Base-by-base conservation (phyloP, 2,329 filamentous ascomycete genomes). In the Penicillium sp. region DNA sequence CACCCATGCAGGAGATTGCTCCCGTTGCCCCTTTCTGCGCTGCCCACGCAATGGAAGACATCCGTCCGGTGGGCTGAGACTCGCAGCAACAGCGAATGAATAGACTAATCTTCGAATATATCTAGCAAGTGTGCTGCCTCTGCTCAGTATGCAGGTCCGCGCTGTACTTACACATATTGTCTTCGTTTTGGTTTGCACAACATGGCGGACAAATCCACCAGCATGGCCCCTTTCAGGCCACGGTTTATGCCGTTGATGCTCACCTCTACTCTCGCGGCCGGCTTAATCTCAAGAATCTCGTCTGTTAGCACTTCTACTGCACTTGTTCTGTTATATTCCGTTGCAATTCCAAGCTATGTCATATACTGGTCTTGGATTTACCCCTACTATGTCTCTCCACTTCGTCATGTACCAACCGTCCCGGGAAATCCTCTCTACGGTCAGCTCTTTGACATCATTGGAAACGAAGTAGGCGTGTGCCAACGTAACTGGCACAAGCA, bases 361-460 rank as follows among this genome's bases (percentile, higher is more conserved):
- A 35, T 57, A 20, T 65, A 64, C 53, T 62, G 60, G 60, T 61
- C 59, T 7, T 63, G 60, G 28, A 68, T 79, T 48, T 77, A 73
- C 52, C 76, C 76, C 1, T 68, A 70, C 55, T 74, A 77, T 58
- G 59, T 77, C 16, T 78, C 76, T 2, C 70, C 74, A 26, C 66
- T 79, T 14, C 67, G 74, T 42, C 69, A 75, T 56, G 61, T 79
- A 21, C 76, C 76, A 0, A 77, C 76, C 0, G 74, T 76, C 1
- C 65, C 67, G 0, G 73, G 73, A 26, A 55, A 18, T 72, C 76
- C 75, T 48, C 70, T 78, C 20, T 77, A 72, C 71, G 74, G 75
- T 2, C 74, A 77, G 45, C 73, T 77, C 62, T 67, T 75, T 48
- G 65, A 66, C 16, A 74, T 78, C 60, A 74, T 78, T 58, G 67